Percentiles rank a stretch among this genome's conserved stretches.
Conservation (phyloP, 1,284 basidiomycete species). For the Termitomyces sp. region DNA sequence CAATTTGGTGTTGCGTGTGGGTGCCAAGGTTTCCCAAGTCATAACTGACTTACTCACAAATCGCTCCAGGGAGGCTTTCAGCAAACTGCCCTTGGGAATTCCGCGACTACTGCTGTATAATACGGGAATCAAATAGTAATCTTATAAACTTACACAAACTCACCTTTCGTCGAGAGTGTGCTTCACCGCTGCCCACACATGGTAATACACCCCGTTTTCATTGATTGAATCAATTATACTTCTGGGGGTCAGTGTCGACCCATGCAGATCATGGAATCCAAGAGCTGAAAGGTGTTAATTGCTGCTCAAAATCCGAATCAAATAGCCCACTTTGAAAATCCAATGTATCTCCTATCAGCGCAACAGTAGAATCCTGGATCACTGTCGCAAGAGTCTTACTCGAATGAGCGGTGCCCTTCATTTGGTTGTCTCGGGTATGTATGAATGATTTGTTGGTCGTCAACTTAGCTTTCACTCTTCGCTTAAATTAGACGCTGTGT, state of each 20-base stretch:
- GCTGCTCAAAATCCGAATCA: not conserved
- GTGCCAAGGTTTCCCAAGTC: not conserved
- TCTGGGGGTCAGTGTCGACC: conserved; percentile 34
- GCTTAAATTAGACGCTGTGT: not conserved
- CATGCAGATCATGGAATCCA: conserved; percentile 33
- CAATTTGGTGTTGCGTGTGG: not conserved
- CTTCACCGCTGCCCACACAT: conserved; percentile 40
- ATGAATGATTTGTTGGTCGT: not conserved
- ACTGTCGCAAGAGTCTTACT: conserved; percentile 5
- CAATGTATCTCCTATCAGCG: conserved; percentile 24
- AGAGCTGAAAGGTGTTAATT: conserved; percentile 27
- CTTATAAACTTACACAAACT: conserved; percentile 5
- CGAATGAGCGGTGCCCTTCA: not conserved
- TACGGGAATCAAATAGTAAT: not conserved
- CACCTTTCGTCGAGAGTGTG: conserved; percentile 32
- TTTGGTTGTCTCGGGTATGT: not conserved
- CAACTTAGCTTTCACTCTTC: too few relatives aligned
- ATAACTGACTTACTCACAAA: conserved; percentile 18
- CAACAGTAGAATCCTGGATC: conserved; percentile 16
- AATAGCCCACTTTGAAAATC: conserved; percentile 34
- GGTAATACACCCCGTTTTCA: conserved; percentile 31
- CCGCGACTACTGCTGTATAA: conserved; percentile 11
- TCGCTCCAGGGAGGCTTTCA: conserved; percentile 18
- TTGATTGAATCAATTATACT: conserved; percentile 12
- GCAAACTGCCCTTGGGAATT: conserved; percentile 9